Base-by-base conservation (phyloP, 2,329 filamentous ascomycete species). In the Fusarium veterinarium region DNA sequence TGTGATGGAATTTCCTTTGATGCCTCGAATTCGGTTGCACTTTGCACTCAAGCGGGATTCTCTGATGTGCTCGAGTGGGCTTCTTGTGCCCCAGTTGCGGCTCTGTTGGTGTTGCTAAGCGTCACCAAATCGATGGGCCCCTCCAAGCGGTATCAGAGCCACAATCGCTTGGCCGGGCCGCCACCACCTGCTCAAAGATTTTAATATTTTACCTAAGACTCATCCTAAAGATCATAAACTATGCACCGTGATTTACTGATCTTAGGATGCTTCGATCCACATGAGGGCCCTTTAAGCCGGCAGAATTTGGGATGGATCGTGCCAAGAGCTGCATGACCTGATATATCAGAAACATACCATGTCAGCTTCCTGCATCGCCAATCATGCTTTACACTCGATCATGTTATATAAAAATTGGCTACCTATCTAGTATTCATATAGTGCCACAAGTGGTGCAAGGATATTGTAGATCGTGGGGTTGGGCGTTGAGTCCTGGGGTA, bases 301-400 rank as follows among this genome's bases (percentile, higher is more conserved):
- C 59, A 52, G 38, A 42, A 40, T 57, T 48, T 42, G 33, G 61
- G 35, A 66, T 61, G 64, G 51, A 74, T 66, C 56, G 52, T 57
- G 72, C 69, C 67, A 73, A 69, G 69, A 64, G 59, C 64, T 40
- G 44, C 28, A 52, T 67, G 55, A 72, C 45, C 59, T 64, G 72
- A 62, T 65, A 48, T 49, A 62, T 60, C 35, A 71, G 52, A 67
- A 71, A 73, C 53, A 52, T 41, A 44, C 44, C 16, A 62, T 49
- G 45, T 55, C 25, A 23, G 25, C 52, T 23, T 31, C 14, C 33
- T 38, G 20, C 20, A n/a, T 48, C 25, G 17, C 38, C 57, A 40
- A 46, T 55, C 12, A 25, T 38, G 38, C 28, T 35, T 38, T 37
- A 20, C 10, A 52, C 23, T 9, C 19, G 1, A 33, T 10, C 49